Percentiles rank a stretch among this genome's conserved stretches.
Evolutionary conservation across 129 eudicot species (phyloP).

Genomic region (Helichrysum umbraculigerum): DNA sequence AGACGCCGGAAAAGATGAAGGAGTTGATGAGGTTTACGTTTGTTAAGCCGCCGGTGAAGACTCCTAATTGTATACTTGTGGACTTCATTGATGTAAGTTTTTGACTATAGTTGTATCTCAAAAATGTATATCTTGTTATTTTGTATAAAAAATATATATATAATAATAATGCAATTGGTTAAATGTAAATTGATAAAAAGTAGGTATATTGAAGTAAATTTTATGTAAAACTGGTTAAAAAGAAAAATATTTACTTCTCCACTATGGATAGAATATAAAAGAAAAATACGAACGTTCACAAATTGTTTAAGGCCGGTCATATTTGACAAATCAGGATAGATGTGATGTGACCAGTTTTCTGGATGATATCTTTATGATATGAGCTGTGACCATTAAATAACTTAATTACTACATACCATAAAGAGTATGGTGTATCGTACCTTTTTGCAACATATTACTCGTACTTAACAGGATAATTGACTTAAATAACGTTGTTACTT

Average conservation of each 20-base stretch:
- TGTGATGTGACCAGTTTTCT: too few relatives aligned
- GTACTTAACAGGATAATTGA: background rate
- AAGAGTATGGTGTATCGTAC: constrained; percentile 22
- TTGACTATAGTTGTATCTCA: constrained; percentile 5
- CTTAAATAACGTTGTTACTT: background rate
- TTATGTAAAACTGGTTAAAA: too few relatives aligned
- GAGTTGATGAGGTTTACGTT: constrained; percentile 54
- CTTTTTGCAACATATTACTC: constrained; percentile 16
- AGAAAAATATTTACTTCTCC: too few relatives aligned
- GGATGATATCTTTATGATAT: constrained; percentile 8
- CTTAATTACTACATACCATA: too few relatives aligned
- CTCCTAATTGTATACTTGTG: constrained; percentile 60
- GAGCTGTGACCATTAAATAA: background rate
- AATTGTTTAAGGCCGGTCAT: too few relatives aligned
- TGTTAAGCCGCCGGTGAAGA: constrained; percentile 56
- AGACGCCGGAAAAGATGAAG: constrained; percentile 70
- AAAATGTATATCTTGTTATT: background rate
- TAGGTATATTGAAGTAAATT: too few relatives aligned
- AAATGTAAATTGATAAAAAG: too few relatives aligned
- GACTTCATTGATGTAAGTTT: constrained; percentile 72
- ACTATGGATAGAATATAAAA: background rate
- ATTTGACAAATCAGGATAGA: too few relatives aligned
- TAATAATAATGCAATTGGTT: too few relatives aligned
- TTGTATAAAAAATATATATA: too few relatives aligned
- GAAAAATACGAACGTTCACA: background rate